Evolutionary conservation across 768 basidiomycete species (phyloP), one percentile per base, ranked within the genome.

Genomic region (Cubamyces sp.): DNA sequence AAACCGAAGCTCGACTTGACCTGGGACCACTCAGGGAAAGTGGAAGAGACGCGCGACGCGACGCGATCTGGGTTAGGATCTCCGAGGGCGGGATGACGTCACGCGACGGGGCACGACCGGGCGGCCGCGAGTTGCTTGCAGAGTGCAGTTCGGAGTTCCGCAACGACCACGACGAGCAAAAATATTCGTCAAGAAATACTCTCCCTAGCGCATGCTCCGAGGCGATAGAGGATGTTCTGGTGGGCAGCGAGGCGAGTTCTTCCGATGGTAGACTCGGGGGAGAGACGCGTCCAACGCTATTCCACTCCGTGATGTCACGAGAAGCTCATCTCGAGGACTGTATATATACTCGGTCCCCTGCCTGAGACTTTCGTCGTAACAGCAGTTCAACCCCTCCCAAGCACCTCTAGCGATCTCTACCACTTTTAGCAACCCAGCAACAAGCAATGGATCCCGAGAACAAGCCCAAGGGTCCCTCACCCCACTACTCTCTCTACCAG

Each of bases 401-500:
- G 28, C 55, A 25, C 52, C 47, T 21, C 5, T 12, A 46, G 16
- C 55, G 3, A 11, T 34, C n/a, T 3, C 12, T 30, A 23, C 18
- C 45, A 34, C 26, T n/a, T 34, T 3, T n/a, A 9, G 2, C 14
- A 39, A 16, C 9, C 47, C 30, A 42, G 16, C 55, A 26, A 19
- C 25, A 8, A 42, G 48, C 52, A 40, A 81, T 81, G 80, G 82
- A 83, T 69, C 79, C 80, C 1, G 77, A 75, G 26, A 77, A 81
- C 73, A 80, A 80, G 66, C 77, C 79, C 7, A 70, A 75, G 50
- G 77, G 81, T 40, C 76, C 79, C 23, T 80, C 81, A 1, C 82
- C 83, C 15, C 76, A 80, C 66, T 83, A 80, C 64, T 81, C 79
- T 1, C 74, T 81, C 26, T 82, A 83, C 70, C 82, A 83, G 68